Base-by-base conservation (phyloP, 768 basidiomycete species). In the Stropharia rugosoannulata region DNA sequence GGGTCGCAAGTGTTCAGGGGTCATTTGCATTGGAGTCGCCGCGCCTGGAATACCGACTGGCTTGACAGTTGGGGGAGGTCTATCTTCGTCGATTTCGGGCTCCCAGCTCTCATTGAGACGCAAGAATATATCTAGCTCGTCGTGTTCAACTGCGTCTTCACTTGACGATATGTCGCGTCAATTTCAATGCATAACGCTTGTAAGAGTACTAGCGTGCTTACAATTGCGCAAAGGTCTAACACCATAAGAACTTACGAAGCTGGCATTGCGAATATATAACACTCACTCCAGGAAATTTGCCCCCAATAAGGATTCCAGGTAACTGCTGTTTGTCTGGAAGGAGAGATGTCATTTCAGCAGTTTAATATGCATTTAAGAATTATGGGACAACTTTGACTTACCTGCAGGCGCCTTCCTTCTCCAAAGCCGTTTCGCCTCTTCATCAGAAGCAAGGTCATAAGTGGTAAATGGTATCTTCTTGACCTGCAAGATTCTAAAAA, bases 381-480 rank as follows among this genome's bases (percentile, higher is more conserved):
- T 10, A 43, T 18, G 27, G 27, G 12, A 15, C n/a, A n/a, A n/a
- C n/a, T n/a, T n/a, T n/a, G 70, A 57, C 61, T 44, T 47, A 87
- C 90, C 83, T 63, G 67, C 62, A 37, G 92, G 92, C 0, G 87
- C 89, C 67, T 87, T 94, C 61, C 93, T 79, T 68, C 79, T 87
- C 92, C 92, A 94, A 19, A 92, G 69, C 27, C 75, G 70, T 64
- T 93, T 93, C 13, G 92, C 90, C 16, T 84, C 80, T 64, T 88
- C 87, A 65, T 94, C 90, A 4, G 88, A 90, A 27, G 92, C 92
- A 38, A 94, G 79, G 70, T 94, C 92, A 65, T 91, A 94, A 9
- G 89, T 87, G 0, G 75, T 85, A 72, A 87, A 94, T 6, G 83
- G 78, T 49, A 93, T 89, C 75, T 89, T 93, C 81, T 91, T 90